A percentile compares a stretch with the other conserved stretches of the same genome.
These are phyloP conservation scores for Cyclotella kingstonii DNA, from an alignment of 108 stramenopile species.

Conservation along the genomic window DNA sequence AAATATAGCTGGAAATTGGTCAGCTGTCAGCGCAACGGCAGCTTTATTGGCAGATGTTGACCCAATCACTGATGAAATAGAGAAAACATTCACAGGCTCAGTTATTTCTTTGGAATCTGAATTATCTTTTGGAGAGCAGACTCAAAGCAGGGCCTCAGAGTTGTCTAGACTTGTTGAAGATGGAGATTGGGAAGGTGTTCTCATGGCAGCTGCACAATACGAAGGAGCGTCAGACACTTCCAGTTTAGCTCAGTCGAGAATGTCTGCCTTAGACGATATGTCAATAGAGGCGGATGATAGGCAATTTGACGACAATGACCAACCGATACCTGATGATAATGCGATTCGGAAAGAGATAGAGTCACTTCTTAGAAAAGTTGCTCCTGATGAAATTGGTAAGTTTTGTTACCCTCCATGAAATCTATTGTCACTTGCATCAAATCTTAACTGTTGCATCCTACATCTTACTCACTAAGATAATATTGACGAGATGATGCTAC, in stretches of 20 bases:
- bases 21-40: conserved; percentile 83
- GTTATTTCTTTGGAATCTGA: conserved; percentile 13
- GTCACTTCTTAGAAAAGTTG: conserved; percentile 48
- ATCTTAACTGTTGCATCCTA: not conserved
- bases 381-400: conserved; percentile 48
- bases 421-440: not conserved
- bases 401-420: not conserved
- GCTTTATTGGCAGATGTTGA: conserved; percentile 66
- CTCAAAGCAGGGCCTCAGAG: conserved; percentile 23
- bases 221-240: conserved; percentile 32
- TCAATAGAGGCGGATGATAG: conserved; percentile 2
- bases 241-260: conserved; percentile 11
- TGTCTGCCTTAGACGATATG: conserved; percentile 4
- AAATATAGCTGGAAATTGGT: conserved; percentile 72
- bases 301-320: conserved; percentile 9
- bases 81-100: not conserved
- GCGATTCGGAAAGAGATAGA: conserved; percentile 38
- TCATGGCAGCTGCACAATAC: conserved; percentile 31
- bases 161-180: conserved; percentile 39
- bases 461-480: conserved; percentile 22
- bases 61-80: conserved; percentile 45
- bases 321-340: not conserved
- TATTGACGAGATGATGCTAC: conserved; percentile 59
- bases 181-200: conserved; percentile 51
- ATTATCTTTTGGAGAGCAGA: conserved; percentile 7